Evolutionary conservation across 23 red algal genomes (phyloP), one percentile per base, ranked within the genome.

Genomic region (Pyropia haitanensis): DNA sequence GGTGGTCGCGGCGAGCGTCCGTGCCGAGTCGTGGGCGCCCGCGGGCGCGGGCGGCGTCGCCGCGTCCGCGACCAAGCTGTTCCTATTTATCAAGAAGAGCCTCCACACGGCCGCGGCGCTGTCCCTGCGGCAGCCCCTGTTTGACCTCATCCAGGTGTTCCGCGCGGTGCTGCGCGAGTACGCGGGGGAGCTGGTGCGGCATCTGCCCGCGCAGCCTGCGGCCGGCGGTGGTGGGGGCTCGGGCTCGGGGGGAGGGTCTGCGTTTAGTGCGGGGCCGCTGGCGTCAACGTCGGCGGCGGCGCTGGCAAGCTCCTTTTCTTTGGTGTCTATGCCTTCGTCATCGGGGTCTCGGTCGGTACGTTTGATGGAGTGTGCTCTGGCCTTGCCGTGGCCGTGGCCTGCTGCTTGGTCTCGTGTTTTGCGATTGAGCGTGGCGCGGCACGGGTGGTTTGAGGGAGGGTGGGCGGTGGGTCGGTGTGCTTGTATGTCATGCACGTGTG

Each of bases 31-130:
- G 23, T 95, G 90, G 90, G 15, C 68, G 30, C 39, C 39, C 1
- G 77, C 77, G 31, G 78, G 77, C 60, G 82, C 82, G 46, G 63
- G 65, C 23, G 59, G 64, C 56, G 90, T 95, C 22, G 72, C 88
- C 31, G 54, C 65, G 2, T 82, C 75, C 46, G 77, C 81, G 5
- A 95, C 80, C 24, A 76, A 87, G 52, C 68, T 95, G 44, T 95
- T 95, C 39, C 67, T 95, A 23, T 77, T 80, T 18, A 95, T 95
- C 51, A 95, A 95, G 65, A 83, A 84, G 48, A 77, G 68, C 60
- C 88, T 95, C 76, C 75, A 85, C 61, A 78, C 73, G 50, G 88
- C 81, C 68, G 80, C 79, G 13, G 78, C 82, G 14, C 31, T 95
- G 27, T 79, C 84, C 64, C 80, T 72, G 15, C 75, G 81, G 58